Conservation (phyloP, 2,329 filamentous ascomycete genomes). For the Fusarium sp. region DNA sequence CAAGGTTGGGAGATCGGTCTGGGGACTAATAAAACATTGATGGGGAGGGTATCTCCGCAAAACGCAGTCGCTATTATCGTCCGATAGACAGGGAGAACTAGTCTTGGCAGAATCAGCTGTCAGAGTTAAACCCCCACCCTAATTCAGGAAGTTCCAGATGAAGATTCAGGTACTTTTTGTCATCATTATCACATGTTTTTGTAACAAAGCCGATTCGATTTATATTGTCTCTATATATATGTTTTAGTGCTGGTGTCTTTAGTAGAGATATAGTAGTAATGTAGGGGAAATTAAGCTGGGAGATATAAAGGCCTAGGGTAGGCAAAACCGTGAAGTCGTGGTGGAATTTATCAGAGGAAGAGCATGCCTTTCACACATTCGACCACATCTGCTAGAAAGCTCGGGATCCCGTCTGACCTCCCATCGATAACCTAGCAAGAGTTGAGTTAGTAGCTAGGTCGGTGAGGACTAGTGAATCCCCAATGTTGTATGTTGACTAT, state of each 20-base stretch:
- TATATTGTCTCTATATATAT: neutral
- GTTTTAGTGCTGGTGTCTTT: neutral
- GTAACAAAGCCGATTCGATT: no score
- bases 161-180: neutral
- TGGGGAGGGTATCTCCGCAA: neutral
- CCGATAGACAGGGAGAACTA: neutral
- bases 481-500: neutral
- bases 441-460: neutral
- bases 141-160: neutral
- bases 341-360: neutral
- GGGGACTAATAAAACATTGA: neutral
- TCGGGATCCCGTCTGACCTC: neutral
- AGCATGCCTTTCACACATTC: neutral
- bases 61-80: neutral
- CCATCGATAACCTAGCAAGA: neutral
- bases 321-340: neutral
- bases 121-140: neutral
- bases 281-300: neutral
- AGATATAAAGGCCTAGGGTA: neutral
- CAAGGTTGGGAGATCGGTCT: neutral
- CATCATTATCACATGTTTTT: no score
- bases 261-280: neutral
- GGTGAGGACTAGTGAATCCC: neutral
- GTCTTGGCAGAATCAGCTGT: neutral
- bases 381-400: neutral